These are phyloP conservation scores for Chrysoporthe austroafricana DNA, from an alignment of 2,329 filamentous ascomycete genomes.

Conservation along the genomic window DNA sequence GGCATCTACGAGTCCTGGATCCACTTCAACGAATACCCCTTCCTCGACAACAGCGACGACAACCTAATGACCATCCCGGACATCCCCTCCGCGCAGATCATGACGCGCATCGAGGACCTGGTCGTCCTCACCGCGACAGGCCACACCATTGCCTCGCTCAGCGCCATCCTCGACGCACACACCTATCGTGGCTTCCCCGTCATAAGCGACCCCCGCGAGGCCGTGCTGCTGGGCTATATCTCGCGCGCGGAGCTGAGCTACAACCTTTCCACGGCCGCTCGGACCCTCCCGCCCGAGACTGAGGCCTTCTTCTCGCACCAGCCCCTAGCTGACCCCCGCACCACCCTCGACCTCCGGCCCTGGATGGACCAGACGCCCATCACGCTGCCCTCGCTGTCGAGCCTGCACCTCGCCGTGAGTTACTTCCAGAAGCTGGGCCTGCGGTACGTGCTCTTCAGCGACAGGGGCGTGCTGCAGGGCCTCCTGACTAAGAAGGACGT, in stretches of 20 bases:
- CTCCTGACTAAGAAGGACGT: slow-evolving; percentile 97
- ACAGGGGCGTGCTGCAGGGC: slow-evolving; percentile 80
- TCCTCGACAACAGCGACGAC: slow-evolving; percentile 89
- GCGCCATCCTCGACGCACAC: slow-evolving; percentile 71
- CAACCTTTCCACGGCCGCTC: slow-evolving; percentile 69
- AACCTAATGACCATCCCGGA: slow-evolving; percentile 66
- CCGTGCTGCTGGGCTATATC: slow-evolving; percentile 88
- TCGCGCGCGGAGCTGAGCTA: slow-evolving; percentile 87
- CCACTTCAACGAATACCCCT: slow-evolving; percentile 92
- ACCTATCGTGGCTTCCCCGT: slow-evolving; percentile 91
- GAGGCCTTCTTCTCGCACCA: slow-evolving; percentile 86
- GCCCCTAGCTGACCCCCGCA: slow-evolving; percentile 75
- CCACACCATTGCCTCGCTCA: slow-evolving; percentile 81
- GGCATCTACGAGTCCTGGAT: slow-evolving; percentile 99
- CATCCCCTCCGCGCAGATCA: slow-evolving; percentile 82
- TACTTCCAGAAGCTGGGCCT: slow-evolving; percentile 96
- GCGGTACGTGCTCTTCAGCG: slow-evolving; percentile 85
- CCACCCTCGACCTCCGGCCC: slow-evolving; percentile 83
- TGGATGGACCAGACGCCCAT: slow-evolving; percentile 99
- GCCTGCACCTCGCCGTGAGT: slow-evolving; percentile 80
- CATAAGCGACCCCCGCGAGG: slow-evolving; percentile 75
- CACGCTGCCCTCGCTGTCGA: slow-evolving; percentile 77
- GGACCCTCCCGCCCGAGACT: slow-evolving; percentile 67
- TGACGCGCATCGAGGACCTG: slow-evolving; percentile 91
- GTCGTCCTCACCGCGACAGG: slow-evolving; percentile 84